Conservation (phyloP, 2,329 filamentous ascomycete species). For the Cytospora schulzeri region DNA sequence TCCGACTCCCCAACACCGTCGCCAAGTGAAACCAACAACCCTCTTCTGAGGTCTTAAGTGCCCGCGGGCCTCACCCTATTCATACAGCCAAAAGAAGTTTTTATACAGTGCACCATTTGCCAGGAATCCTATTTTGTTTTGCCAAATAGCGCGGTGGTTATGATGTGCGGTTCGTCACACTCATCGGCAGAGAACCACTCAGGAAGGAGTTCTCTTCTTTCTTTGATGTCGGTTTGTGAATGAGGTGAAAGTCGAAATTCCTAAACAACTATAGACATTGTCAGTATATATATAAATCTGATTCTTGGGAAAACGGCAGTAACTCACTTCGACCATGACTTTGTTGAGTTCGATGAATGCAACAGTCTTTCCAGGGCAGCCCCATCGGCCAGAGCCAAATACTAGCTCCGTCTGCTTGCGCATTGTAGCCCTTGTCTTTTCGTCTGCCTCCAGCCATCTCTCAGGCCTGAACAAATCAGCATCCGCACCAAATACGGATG, state of each 20-base stretch:
- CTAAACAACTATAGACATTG: slow-evolving; percentile 3
- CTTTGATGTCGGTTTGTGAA: slow-evolving; percentile 1
- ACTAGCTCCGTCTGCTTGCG: slow-evolving; percentile 19
- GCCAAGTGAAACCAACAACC: no score
- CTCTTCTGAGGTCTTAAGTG: no score
- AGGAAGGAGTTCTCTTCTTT: slow-evolving; percentile 9
- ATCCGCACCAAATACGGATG: slow-evolving; percentile 27
- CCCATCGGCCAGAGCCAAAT: slow-evolving; percentile 19
- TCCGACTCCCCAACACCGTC: no score
- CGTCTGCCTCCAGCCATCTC: slow-evolving; percentile 27
- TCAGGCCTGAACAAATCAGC: slow-evolving; percentile 27
- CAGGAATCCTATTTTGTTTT: neutral
- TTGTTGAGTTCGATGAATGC: slow-evolving; percentile 20
- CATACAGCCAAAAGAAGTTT: no score
- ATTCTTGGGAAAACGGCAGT: no score
- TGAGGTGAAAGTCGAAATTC: slow-evolving; percentile 10
- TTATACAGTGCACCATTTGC: neutral
- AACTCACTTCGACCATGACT: slow-evolving; percentile 20
- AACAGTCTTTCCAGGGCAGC: slow-evolving; percentile 16
- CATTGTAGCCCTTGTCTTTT: slow-evolving; percentile 19
- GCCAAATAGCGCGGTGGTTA: neutral
- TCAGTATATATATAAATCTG: neutral
- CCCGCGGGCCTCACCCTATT: no score
- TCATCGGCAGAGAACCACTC: slow-evolving; percentile 10
- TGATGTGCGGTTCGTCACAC: slow-evolving; percentile 1